Evolutionary conservation across 176 grass and related monocot species (phyloP).

Genomic region (Hordeum marinum): DNA sequence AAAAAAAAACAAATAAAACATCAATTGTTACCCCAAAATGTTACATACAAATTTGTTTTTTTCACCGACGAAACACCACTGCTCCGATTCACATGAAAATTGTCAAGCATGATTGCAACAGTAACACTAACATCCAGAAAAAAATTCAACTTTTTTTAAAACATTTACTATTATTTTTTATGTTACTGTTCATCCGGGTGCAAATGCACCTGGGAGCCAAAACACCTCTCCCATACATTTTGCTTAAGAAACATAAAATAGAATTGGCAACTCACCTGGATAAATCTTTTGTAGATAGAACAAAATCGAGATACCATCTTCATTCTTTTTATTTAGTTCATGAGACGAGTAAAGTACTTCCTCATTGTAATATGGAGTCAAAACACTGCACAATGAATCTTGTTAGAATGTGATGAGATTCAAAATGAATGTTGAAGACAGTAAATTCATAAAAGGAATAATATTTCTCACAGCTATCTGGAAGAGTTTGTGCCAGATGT

Average conservation of each 20-base stretch:
- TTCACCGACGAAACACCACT: no score
- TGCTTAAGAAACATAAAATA: slow-evolving; percentile 11
- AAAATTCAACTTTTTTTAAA: no score
- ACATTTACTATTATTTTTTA: no score
- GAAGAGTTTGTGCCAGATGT: not conserved
- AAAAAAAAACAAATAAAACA: no score
- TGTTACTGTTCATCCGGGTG: no score
- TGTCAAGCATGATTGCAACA: no score
- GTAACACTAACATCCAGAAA: no score
- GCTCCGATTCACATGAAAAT: no score
- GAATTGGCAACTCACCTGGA: slow-evolving; percentile 48
- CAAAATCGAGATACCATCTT: slow-evolving; percentile 74
- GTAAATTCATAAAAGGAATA: not conserved
- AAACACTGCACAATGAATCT: slow-evolving; percentile 39
- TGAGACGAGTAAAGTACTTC: slow-evolving; percentile 69
- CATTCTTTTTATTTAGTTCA: slow-evolving; percentile 65
- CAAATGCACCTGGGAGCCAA: no score
- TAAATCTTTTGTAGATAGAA: slow-evolving; percentile 80
- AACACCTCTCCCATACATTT: no score
- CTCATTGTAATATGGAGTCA: slow-evolving; percentile 85
- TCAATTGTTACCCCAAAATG: no score
- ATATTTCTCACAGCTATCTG: not conserved
- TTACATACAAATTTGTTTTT: no score
- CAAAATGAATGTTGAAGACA: slow-evolving; percentile 1
- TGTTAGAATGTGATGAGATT: slow-evolving; percentile 21